A percentile compares a stretch with the other conserved stretches of the same genome.
Conservation (phyloP, 2,329 filamentous ascomycete genomes). For the Teratosphaeria nubilosa region DNA sequence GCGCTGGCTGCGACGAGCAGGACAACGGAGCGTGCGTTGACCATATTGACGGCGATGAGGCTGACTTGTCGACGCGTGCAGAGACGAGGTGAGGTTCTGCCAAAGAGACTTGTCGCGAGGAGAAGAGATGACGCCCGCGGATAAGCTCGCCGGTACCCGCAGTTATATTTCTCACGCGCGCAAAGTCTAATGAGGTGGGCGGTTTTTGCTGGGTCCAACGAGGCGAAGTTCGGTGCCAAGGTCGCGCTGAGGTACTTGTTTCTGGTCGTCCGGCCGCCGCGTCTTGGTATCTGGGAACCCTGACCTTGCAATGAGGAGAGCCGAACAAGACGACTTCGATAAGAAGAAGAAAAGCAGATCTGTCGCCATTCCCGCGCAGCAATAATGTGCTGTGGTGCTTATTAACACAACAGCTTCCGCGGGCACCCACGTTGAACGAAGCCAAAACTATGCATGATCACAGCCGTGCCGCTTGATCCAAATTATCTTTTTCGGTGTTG, state of each 20-base stretch:
- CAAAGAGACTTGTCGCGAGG: background rate
- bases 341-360: background rate
- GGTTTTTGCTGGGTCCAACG: background rate
- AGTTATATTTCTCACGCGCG: background rate
- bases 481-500: background rate
- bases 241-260: background rate
- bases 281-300: background rate
- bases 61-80: background rate
- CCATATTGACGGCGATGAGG: background rate
- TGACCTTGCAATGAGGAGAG: background rate
- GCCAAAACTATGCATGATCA: background rate
- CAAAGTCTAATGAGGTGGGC: background rate
- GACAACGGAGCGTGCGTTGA: background rate
- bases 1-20: background rate
- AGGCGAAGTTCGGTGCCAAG: background rate
- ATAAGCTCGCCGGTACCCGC: background rate
- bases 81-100: background rate
- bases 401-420: background rate
- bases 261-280: background rate
- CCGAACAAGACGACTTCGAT: background rate
- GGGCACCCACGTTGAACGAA: background rate
- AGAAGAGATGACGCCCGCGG: background rate
- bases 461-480: background rate
- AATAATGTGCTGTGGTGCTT: background rate
- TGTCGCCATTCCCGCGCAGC: background rate